phyloP scores from a whole-genome alignment of 441 rosid genomes.

The Erodium moschatum region DNA sequence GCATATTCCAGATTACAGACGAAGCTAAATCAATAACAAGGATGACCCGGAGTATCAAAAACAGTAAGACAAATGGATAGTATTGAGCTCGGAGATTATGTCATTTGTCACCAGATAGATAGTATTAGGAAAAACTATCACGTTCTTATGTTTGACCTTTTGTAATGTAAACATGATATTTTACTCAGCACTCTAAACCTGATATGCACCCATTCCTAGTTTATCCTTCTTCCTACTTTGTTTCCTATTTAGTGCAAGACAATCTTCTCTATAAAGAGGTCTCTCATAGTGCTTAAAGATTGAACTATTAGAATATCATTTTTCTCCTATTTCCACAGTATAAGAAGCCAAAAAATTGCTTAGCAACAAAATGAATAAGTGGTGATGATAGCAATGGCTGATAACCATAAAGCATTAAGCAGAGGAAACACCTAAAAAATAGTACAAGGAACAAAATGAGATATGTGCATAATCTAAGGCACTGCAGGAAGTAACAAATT shows the following conservation, averaged over 20 bases:
- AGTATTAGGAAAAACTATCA: not conserved
- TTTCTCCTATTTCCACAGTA: too few relatives aligned
- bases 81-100: not conserved
- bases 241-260: too few relatives aligned
- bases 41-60: not conserved
- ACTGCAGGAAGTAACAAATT: not conserved
- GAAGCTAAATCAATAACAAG: constrained; percentile 1
- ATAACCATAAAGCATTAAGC: not conserved
- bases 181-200: too few relatives aligned
- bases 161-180: not conserved
- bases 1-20: constrained; percentile 16
- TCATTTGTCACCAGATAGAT: not conserved
- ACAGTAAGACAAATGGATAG: not conserved
- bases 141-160: not conserved
- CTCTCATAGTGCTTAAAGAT: too few relatives aligned
- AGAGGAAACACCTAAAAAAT: not conserved
- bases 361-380: not conserved
- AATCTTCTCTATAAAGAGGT: too few relatives aligned
- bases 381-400: not conserved
- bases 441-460: not conserved
- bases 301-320: too few relatives aligned
- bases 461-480: not conserved
- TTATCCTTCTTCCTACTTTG: too few relatives aligned
- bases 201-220: too few relatives aligned
- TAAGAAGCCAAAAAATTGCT: not conserved